Conservation (phyloP, 1,139 yeast genomes). For the Arxiozyma telluris region DNA sequence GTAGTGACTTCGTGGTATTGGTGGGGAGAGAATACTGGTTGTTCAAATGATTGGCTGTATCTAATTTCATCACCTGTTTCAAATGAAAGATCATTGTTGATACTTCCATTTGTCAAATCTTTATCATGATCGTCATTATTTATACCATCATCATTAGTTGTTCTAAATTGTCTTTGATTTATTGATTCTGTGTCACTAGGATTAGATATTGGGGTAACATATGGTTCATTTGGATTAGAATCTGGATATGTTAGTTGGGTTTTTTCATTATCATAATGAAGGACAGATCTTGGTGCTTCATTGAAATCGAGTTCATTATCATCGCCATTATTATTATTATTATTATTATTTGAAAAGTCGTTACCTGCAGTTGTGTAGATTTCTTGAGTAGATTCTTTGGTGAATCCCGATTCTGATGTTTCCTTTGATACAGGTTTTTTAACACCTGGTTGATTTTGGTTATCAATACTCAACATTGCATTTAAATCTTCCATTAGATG, state of each 20-base stretch:
- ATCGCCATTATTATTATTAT: neutral
- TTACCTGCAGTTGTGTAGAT: neutral
- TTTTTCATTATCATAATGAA: neutral
- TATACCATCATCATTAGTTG: conserved; percentile 1
- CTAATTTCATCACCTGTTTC: conserved; percentile 28
- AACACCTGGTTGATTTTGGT: neutral
- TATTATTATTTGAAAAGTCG: neutral
- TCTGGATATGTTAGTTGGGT: neutral
- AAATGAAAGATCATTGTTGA: conserved; percentile 18
- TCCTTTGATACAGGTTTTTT: neutral
- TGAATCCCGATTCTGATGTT: neutral
- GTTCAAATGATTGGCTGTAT: conserved; percentile 18
- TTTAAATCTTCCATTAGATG: conserved; percentile 21
- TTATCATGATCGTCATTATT: conserved; percentile 9
- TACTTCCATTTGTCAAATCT: conserved; percentile 5
- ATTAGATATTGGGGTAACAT: neutral
- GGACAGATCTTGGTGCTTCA: neutral
- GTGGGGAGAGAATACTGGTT: conserved; percentile 10
- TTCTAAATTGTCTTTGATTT: conserved; percentile 7
- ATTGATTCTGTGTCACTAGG: conserved; percentile 2
- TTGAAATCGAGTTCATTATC: neutral
- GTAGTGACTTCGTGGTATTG: conserved; percentile 27
- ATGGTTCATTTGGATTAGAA: neutral
- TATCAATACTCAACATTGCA: conserved; percentile 13
- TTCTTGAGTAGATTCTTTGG: neutral